These are phyloP conservation scores for Aegilops bicornis DNA, from an alignment of 176 grass and related monocot genomes.

Conservation along the genomic window DNA sequence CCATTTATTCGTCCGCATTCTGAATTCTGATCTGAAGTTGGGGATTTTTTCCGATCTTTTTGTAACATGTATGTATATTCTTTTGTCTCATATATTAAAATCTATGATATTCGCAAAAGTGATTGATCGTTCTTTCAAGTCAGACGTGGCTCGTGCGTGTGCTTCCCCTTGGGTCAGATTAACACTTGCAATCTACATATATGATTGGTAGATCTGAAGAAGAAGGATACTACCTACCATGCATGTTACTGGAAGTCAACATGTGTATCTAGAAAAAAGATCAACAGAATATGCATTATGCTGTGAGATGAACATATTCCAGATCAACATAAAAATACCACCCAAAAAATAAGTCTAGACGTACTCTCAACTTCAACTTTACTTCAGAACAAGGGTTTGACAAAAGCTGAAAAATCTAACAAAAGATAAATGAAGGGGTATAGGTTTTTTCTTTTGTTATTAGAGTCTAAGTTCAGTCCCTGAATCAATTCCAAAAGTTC, in stretches of 20 bases:
- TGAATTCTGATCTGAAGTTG: neutral
- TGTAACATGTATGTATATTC: neutral
- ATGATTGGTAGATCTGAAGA: neutral
- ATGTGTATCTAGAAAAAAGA: neutral
- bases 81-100: neutral
- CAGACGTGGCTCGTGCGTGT: neutral
- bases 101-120: neutral
- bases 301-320: neutral
- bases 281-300: neutral
- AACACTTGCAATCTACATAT: neutral
- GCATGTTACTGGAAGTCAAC: neutral
- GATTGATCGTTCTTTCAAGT: neutral
- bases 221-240: neutral
- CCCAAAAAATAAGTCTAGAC: too few relatives aligned
- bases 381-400: too few relatives aligned
- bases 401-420: too few relatives aligned
- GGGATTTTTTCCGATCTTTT: neutral
- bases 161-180: neutral
- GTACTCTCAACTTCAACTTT: too few relatives aligned
- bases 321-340: too few relatives aligned
- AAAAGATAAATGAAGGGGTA: too few relatives aligned
- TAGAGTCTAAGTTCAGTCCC: too few relatives aligned
- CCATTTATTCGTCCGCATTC: neutral
- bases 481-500: too few relatives aligned
- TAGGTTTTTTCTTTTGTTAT: too few relatives aligned